These are phyloP conservation scores for Geoglossum glabrum DNA, from an alignment of 495 filamentous ascomycete genomes.

Conservation along the genomic window DNA sequence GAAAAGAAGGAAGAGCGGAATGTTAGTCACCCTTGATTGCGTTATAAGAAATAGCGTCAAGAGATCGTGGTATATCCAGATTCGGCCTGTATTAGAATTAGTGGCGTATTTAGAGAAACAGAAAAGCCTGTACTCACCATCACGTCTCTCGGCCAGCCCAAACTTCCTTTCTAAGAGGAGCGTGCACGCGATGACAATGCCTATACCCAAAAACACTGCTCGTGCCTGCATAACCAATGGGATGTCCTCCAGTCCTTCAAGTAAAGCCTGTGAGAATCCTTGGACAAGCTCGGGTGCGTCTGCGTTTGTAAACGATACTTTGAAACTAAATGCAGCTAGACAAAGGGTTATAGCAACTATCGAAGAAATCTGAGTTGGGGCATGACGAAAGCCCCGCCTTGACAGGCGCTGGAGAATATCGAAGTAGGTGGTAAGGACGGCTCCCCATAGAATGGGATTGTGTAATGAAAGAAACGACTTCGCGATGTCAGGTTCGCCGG, in stretches of 20 bases:
- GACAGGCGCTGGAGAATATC: conserved; percentile 22
- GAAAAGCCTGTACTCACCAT: neutral
- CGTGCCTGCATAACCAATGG: conserved; percentile 30
- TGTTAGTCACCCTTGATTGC: conserved; percentile 63
- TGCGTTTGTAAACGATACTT: conserved; percentile 57
- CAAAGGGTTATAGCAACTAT: conserved; percentile 18
- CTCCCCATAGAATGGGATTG: conserved; percentile 47
- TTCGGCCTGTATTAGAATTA: neutral
- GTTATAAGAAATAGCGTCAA: conserved; percentile 66
- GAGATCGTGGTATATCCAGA: conserved; percentile 35
- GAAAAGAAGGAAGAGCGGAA: conserved; percentile 65
- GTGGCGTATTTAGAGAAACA: neutral
- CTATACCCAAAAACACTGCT: conserved; percentile 32
- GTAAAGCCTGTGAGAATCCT: conserved; percentile 17
- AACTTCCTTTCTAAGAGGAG: conserved; percentile 10
- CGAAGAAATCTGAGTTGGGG: conserved; percentile 11
- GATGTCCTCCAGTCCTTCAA: conserved; percentile 10
- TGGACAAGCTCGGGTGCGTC: conserved; percentile 72
- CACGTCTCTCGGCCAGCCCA: neutral
- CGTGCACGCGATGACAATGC: conserved; percentile 20
- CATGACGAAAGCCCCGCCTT: conserved; percentile 13
- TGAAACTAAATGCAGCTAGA: conserved; percentile 51
- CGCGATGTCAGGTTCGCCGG: conserved; percentile 71
- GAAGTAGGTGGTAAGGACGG: conserved; percentile 51
- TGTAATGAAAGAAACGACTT: conserved; percentile 41